Conservation (phyloP, 78 protist species). For the Dictyostelium capitatum region DNA sequence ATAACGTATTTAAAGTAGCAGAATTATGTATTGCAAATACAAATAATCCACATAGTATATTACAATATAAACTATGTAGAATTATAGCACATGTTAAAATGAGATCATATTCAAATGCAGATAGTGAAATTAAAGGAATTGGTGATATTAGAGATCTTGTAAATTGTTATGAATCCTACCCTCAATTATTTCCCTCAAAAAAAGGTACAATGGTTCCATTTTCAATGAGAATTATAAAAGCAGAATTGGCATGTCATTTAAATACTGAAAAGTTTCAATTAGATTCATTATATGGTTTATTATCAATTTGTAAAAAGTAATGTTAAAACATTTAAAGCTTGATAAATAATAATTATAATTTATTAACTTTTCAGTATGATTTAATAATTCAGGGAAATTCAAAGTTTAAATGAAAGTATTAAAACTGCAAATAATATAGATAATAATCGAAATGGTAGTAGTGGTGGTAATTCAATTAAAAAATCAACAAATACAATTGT, state of each 20-base stretch:
- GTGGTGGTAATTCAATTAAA: not conserved
- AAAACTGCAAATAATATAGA: not conserved
- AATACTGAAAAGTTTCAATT: slow-evolving; percentile 59
- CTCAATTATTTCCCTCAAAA: slow-evolving; percentile 35
- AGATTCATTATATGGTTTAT: slow-evolving; percentile 55
- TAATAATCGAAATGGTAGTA: not conserved
- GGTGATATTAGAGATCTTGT: slow-evolving; percentile 63
- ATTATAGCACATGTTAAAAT: slow-evolving; percentile 66
- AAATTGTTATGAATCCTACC: slow-evolving; percentile 56
- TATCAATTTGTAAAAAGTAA: slow-evolving; percentile 48
- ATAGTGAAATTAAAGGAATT: slow-evolving; percentile 65
- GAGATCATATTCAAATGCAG: slow-evolving; percentile 48
- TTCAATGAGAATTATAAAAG: slow-evolving; percentile 68
- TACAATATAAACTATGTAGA: slow-evolving; percentile 67
- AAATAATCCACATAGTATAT: slow-evolving; percentile 58
- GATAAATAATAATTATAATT: not conserved
- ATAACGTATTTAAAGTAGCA: slow-evolving; percentile 74
- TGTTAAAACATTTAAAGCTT: not conserved
- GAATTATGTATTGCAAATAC: slow-evolving; percentile 72
- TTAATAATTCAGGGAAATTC: not conserved
- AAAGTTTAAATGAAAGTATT: slow-evolving; percentile 10
- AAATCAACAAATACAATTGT: slow-evolving; percentile 12
- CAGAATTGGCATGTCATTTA: slow-evolving; percentile 56
- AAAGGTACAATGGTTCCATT: slow-evolving; percentile 74
- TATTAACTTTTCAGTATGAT: not conserved